Percentiles rank a stretch among this genome's conserved stretches.
phyloP scores from a whole-genome alignment of 2,329 filamentous ascomycete species.

The Paramyrothecium roridum region DNA sequence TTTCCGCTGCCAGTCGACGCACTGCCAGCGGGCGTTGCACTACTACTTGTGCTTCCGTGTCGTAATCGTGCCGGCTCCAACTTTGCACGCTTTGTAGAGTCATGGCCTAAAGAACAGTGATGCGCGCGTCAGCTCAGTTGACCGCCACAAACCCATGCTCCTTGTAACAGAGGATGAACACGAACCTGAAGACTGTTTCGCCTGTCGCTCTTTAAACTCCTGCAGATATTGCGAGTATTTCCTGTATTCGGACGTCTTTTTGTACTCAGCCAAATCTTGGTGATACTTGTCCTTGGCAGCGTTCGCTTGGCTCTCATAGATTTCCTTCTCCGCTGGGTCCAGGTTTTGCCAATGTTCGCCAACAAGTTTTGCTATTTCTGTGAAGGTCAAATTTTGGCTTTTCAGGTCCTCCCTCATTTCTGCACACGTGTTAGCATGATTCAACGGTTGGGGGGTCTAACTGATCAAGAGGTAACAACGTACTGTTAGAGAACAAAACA shows the following conservation, averaged over 20 bases:
- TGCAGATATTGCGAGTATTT: constrained; percentile 70
- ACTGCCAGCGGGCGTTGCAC: constrained; percentile 32
- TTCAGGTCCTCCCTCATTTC: constrained; percentile 77
- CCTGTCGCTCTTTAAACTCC: constrained; percentile 75
- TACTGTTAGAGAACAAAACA: constrained; percentile 82
- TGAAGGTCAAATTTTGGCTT: constrained; percentile 73
- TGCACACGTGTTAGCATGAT: constrained; percentile 23
- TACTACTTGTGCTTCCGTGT: constrained; percentile 38
- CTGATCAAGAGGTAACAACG: constrained; percentile 26
- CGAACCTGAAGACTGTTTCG: constrained; percentile 53
- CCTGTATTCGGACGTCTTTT: constrained; percentile 68
- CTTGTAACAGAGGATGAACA: neutral
- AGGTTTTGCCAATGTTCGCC: constrained; percentile 80
- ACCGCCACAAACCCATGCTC: neutral
- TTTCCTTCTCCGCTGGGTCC: constrained; percentile 63
- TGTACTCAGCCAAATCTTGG: constrained; percentile 69
- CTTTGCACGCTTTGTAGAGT: constrained; percentile 46
- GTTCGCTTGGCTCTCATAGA: constrained; percentile 69
- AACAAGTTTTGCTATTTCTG: constrained; percentile 78
- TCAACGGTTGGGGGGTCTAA: too few relatives aligned
- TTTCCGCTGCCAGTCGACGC: constrained; percentile 37
- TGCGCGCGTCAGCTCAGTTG: constrained; percentile 5
- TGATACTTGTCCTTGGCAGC: constrained; percentile 75
- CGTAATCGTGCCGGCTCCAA: constrained; percentile 34
- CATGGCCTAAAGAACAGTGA: constrained; percentile 19